phyloP scores from a whole-genome alignment of 352 stramenopile genomes.

The Phytophthora vignae region DNA sequence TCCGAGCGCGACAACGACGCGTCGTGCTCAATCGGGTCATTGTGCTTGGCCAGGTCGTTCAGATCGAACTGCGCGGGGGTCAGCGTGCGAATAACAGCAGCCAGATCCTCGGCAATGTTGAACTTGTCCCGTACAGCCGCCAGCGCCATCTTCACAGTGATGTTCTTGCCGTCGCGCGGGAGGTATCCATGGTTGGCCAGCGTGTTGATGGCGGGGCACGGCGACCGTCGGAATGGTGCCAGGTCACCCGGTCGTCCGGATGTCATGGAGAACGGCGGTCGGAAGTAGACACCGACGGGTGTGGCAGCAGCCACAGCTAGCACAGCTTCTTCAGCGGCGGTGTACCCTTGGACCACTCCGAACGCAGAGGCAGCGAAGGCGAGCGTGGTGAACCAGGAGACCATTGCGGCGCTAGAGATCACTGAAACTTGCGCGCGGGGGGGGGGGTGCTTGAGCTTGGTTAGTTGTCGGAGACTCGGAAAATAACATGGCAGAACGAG shows the following conservation, averaged over 20 bases:
- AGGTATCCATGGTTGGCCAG: slow-evolving; percentile 58
- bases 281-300: slow-evolving; percentile 29
- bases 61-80: slow-evolving; percentile 20
- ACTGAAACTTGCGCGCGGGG: neutral
- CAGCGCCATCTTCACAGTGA: slow-evolving; percentile 26
- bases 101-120: slow-evolving; percentile 36
- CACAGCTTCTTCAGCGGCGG: neutral
- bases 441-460: neutral
- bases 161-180: slow-evolving; percentile 43
- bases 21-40: slow-evolving; percentile 22
- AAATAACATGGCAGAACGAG: neutral
- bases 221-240: slow-evolving; percentile 37
- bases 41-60: slow-evolving; percentile 26
- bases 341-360: slow-evolving; percentile 11
- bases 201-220: slow-evolving; percentile 57
- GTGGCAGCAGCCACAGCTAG: neutral
- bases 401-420: neutral
- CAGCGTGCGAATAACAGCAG: slow-evolving; percentile 10
- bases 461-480: neutral
- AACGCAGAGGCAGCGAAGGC: neutral
- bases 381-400: neutral
- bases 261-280: slow-evolving; percentile 23
- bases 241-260: slow-evolving; percentile 26
- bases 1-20: slow-evolving; percentile 24
- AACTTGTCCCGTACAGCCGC: slow-evolving; percentile 33